phyloP scores from a whole-genome alignment of 2,329 filamentous ascomycete genomes.

The Bipolaris cookei region DNA sequence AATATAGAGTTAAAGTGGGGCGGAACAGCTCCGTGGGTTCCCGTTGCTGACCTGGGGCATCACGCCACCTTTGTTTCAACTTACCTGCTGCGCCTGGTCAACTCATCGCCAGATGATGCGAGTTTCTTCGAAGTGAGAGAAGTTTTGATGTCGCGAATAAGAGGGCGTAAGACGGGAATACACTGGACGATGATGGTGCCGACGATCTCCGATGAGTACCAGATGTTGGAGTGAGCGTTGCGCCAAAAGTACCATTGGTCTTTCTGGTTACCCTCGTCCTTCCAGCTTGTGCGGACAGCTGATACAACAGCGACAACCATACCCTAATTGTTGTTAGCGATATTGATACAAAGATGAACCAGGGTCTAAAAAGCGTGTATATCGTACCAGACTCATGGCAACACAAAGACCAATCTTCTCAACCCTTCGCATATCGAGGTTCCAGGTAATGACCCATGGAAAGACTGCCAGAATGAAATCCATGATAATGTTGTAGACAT shows the following conservation, averaged over 20 bases:
- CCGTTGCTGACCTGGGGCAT: background rate
- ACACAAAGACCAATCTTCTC: constrained; percentile 60
- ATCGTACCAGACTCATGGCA: constrained; percentile 56
- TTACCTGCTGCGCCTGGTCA: constrained; percentile 25
- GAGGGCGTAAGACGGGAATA: constrained; percentile 59
- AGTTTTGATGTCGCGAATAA: constrained; percentile 53
- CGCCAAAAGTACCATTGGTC: constrained; percentile 57
- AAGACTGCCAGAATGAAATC: constrained; percentile 60
- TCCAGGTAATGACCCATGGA: constrained; percentile 59
- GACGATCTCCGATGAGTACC: constrained; percentile 60
- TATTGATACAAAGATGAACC: background rate
- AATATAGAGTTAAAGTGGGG: background rate
- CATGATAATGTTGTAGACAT: constrained; percentile 62
- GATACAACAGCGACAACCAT: constrained; percentile 59
- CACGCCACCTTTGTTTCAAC: background rate
- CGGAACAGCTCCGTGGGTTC: background rate
- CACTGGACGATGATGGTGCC: constrained; percentile 64
- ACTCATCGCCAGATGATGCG: constrained; percentile 21
- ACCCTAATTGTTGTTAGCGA: constrained; percentile 36
- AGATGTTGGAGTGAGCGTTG: constrained; percentile 56
- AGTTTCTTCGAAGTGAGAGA: constrained; percentile 48
- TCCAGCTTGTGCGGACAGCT: constrained; percentile 58
- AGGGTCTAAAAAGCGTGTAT: too few species aligned
- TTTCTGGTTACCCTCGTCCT: constrained; percentile 57
- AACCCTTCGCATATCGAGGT: constrained; percentile 55